Evolutionary conservation across 1,284 basidiomycete genomes (phyloP), one percentile per base, ranked within the genome.

Genomic region (Gomphus bonarii): DNA sequence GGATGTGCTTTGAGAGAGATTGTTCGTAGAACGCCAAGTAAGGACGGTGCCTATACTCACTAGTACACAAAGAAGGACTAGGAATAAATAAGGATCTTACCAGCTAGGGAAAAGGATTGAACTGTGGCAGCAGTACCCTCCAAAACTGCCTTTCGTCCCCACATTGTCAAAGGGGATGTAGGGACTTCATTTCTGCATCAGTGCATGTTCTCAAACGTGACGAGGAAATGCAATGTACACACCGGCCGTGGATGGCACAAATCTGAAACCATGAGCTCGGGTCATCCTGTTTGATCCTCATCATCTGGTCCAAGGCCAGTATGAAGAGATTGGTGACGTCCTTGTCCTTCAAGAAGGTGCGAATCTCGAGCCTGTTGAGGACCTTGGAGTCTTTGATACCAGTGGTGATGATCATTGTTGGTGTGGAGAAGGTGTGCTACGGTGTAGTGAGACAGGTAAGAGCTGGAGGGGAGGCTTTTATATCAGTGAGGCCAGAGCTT

Each of bases 31-130:
- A 35, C 35, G 58, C 58, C 44, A 59, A 40, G 48, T 55, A 59
- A 7, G 58, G 58, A 46, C 58, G 58, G 16, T 59, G 58, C 58
- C 58, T 59, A 30, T 5, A 31, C 20, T 7, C 11, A 51, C 22
- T 14, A 22, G 20, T 33, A 8, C n/a, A 46, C 20, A 22, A 30
- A 22, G n/a, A 16, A 2, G 14, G 36, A 28, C 18, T 16, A 28
- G 22, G 18, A 25, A n/a, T 22, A 30, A 58, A 20, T 5, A 12
- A 9, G 20, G 3, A 20, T 40, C 33, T n/a, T 25, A 59, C 58
- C 58, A 59, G 30, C 54, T 55, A 18, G 58, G 58, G 47, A 59
- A 59, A 8, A 59, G 53, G 36, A 50, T 59, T 3, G 58, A 59
- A 46, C 53, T 55, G 31, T 59, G 58, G 30, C 31, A 38, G 22